Conservation (phyloP, 345 rosid genomes). For the Linum tenue region DNA sequence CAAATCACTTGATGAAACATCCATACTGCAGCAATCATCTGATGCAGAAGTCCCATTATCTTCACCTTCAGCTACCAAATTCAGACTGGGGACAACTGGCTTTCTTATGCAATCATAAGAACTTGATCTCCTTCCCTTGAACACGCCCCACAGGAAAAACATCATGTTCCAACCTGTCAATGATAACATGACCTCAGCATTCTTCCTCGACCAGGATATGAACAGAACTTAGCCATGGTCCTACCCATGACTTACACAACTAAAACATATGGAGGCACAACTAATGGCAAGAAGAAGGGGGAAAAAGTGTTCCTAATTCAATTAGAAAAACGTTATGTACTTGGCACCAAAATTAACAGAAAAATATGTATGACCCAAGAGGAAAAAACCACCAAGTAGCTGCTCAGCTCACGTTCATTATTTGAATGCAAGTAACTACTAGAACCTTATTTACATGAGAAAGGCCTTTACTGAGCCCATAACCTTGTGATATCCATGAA, state of each 20-base stretch:
- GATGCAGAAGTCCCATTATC: slow-evolving; percentile 21
- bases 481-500: too few species aligned
- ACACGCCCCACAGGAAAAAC: slow-evolving; percentile 89
- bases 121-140: slow-evolving; percentile 49
- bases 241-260: neutral
- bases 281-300: neutral
- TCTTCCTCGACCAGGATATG: too few species aligned
- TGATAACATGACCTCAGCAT: neutral
- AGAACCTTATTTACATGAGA: too few species aligned
- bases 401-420: too few species aligned
- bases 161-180: slow-evolving; percentile 88
- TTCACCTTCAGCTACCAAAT: slow-evolving; percentile 21
- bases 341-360: too few species aligned
- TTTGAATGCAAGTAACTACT: too few species aligned
- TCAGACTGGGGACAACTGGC: slow-evolving; percentile 20
- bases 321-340: too few species aligned
- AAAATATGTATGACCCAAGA: too few species aligned
- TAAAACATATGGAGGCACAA: neutral
- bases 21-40: slow-evolving; percentile 21
- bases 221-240: neutral
- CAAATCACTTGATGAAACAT: slow-evolving; percentile 13
- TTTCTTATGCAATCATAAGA: slow-evolving; percentile 31
- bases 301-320: too few species aligned
- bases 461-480: too few species aligned
- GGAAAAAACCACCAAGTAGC: too few species aligned